phyloP scores from a whole-genome alignment of 441 rosid species.

The Manihot esculenta region DNA sequence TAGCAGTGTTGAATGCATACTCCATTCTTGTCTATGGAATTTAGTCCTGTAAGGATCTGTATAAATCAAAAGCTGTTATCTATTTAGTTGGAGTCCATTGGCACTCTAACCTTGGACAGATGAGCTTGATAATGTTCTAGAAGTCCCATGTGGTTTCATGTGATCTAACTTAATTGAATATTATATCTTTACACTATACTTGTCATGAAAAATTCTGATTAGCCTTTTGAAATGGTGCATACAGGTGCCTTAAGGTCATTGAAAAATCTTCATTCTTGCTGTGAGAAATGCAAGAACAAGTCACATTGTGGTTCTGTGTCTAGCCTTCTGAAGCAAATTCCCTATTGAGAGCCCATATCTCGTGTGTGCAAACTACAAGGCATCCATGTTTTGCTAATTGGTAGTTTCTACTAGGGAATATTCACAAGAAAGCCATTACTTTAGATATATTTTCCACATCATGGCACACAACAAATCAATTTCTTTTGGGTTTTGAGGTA shows the following conservation, averaged over 20 bases:
- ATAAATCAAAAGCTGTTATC: neutral
- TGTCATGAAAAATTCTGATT: neutral
- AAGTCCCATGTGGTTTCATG: too few species aligned
- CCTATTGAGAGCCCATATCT: conserved; percentile 23
- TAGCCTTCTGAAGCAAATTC: conserved; percentile 67
- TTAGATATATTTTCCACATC: too few species aligned
- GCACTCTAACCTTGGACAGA: too few species aligned
- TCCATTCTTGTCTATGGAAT: too few species aligned
- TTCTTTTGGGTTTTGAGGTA: neutral
- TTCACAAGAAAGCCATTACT: too few species aligned
- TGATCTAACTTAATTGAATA: neutral
- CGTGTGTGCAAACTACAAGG: neutral
- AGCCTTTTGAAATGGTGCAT: conserved; percentile 27
- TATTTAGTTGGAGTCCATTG: neutral
- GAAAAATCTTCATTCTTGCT: conserved; percentile 74
- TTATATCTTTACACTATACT: too few species aligned
- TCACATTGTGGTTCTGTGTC: conserved; percentile 88
- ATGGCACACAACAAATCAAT: neutral
- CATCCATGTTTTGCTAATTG: neutral
- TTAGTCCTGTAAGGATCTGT: neutral
- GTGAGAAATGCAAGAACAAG: conserved; percentile 69
- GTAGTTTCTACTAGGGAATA: neutral
- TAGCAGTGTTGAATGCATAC: neutral
- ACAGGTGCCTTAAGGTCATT: conserved; percentile 68
- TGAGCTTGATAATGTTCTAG: neutral